Evolutionary conservation across 768 basidiomycete genomes (phyloP).

Genomic region (Tephrocybe sp.): DNA sequence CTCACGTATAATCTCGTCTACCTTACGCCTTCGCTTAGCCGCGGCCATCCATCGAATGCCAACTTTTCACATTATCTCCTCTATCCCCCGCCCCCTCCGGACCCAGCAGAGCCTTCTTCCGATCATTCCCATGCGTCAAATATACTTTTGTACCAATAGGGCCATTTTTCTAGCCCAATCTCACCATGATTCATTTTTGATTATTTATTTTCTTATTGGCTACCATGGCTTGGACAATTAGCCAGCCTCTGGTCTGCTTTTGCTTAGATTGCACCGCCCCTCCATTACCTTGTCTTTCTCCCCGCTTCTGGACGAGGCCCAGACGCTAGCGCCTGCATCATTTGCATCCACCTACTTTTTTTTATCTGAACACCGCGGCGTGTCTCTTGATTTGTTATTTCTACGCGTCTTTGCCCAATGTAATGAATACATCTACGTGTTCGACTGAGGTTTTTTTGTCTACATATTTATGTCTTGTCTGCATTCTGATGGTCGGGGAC

Average conservation of each 20-base stretch:
- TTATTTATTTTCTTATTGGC: constrained; percentile 4
- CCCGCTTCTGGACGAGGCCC: constrained; percentile 15
- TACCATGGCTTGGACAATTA: constrained; percentile 2
- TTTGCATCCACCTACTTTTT: background rate
- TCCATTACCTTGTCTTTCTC: background rate
- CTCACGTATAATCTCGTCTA: constrained; percentile 9
- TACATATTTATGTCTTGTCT: no score
- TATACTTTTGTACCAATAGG: constrained; percentile 2
- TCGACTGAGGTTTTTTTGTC: background rate
- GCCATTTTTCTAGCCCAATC: background rate
- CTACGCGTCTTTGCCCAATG: constrained; percentile 1
- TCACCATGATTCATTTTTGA: background rate
- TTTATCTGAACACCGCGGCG: background rate
- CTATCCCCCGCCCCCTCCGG: background rate
- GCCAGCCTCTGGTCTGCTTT: background rate
- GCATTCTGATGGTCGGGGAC: no score
- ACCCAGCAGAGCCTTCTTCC: background rate
- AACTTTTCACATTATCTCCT: background rate
- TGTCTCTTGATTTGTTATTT: constrained; percentile 7
- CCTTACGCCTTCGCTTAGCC: constrained; percentile 2
- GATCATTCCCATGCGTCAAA: background rate
- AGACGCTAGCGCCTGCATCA: constrained; percentile 18
- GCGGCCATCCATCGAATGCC: background rate
- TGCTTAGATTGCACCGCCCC: background rate
- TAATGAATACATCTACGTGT: constrained; percentile 9